Percentiles rank a stretch among this genome's conserved stretches.
Evolutionary conservation across 176 grass and related monocot species (phyloP).

Genomic region (Themeda triandra): DNA sequence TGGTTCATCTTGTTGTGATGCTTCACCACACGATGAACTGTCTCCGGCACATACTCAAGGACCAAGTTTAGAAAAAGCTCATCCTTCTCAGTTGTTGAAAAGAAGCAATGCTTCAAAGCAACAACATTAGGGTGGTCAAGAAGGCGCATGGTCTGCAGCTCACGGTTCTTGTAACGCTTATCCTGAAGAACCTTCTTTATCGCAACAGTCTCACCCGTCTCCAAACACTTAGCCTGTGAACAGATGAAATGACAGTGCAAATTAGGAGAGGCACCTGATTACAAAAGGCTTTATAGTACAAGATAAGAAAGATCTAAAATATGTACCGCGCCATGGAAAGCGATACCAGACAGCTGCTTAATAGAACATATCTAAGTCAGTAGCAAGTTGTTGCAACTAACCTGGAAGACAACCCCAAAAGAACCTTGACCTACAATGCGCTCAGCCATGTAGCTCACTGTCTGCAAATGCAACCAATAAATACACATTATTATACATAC

Average conservation of each 20-base stretch:
- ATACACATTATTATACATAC: slow-evolving; percentile 9
- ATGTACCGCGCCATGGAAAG: neutral
- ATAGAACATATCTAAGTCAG: neutral
- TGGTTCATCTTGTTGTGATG: slow-evolving; percentile 90
- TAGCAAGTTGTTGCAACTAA: slow-evolving; percentile 36
- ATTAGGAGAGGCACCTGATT: neutral
- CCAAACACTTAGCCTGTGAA: slow-evolving; percentile 72
- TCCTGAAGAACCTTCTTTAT: slow-evolving; percentile 93
- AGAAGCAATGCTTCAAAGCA: slow-evolving; percentile 76
- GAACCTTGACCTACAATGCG: slow-evolving; percentile 72
- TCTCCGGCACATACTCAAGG: slow-evolving; percentile 84
- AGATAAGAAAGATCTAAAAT: neutral
- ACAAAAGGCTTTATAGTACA: neutral
- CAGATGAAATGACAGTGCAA: neutral
- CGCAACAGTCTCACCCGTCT: slow-evolving; percentile 75
- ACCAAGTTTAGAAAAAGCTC: slow-evolving; percentile 79
- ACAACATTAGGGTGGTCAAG: slow-evolving; percentile 80
- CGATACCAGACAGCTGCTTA: neutral
- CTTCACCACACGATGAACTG: slow-evolving; percentile 71
- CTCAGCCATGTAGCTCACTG: slow-evolving; percentile 75
- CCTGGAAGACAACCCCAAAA: slow-evolving; percentile 74
- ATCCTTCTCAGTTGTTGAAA: slow-evolving; percentile 78
- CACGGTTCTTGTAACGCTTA: slow-evolving; percentile 90
- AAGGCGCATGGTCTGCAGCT: slow-evolving; percentile 76
- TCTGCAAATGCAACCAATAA: slow-evolving; percentile 43